Evolutionary conservation across 257 asterid genomes (phyloP), one percentile per base, ranked within the genome.

Genomic region (Solanum corneliomulleri): DNA sequence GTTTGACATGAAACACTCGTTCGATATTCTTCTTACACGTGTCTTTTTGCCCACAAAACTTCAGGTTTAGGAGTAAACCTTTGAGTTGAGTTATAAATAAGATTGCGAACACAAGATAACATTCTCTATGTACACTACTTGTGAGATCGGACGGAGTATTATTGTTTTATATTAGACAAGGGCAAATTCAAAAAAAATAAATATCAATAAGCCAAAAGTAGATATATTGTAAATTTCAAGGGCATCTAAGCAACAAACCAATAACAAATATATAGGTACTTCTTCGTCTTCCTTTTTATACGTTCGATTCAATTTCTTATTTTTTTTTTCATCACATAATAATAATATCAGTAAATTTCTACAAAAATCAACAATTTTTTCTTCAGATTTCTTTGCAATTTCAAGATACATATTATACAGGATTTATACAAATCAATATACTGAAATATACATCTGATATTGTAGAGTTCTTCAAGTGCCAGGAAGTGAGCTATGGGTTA

Each of bases 401-500:
- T 35, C 9, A 37, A 37, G 25, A 77, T 77, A 44, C 25, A 47
- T 27, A 29, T 3, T 18, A 81, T 52, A 49, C 27, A 49, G 11
- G 7, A 42, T 42, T 70, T 71, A 20, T 37, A 3, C 31, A 71
- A 16, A 47, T 10, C 44, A 86, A 45, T 15, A 25, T 15, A 41
- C 21, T 6, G n/a, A 3, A 64, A 78, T 47, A 52, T 20, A 66
- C 18, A 25, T 27, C 33, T 60, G 23, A 27, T 21, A 37, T 41
- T 11, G 47, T 41, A 37, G 52, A 74, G 69, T 69, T 56, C 39
- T 27, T 31, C 31, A 37, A 44, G 60, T 25, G 75, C n/a, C n/a
- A 25, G 66, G 39, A 87, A 84, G 87, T 69, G 87, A 41, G 76
- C 85, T 80, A 96, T 96, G 99, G 98, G 95, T 84, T 86, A 92